Conservation (phyloP, 2,329 filamentous ascomycete genomes). For the Reticulascus tulasneorum region DNA sequence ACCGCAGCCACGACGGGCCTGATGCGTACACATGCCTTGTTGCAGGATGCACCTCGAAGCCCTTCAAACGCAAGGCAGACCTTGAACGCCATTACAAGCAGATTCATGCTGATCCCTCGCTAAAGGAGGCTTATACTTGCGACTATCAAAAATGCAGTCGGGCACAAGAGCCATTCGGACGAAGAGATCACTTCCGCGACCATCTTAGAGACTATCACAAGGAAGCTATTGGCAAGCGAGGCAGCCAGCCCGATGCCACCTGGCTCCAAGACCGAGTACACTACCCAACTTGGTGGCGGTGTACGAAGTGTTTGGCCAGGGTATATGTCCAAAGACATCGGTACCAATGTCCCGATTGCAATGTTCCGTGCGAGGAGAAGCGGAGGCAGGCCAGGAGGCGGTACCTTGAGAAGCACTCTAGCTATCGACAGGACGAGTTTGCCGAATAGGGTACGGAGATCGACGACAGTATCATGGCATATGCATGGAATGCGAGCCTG, state of each 20-base stretch:
- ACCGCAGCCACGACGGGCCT: too few species aligned
- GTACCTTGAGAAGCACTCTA: too few species aligned
- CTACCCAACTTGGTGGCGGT: constrained; percentile 48
- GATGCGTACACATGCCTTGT: constrained; percentile 33
- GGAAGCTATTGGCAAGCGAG: constrained; percentile 50
- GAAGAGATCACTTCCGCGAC: constrained; percentile 54
- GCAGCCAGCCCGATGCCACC: constrained; percentile 26
- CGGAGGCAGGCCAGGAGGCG: constrained; percentile 22
- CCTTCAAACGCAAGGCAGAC: constrained; percentile 51
- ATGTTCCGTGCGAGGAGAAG: constrained; percentile 40
- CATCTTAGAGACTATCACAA: constrained; percentile 53
- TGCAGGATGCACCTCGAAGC: constrained; percentile 37
- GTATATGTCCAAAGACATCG: constrained; percentile 34
- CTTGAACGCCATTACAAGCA: constrained; percentile 50
- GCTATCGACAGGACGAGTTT: too few species aligned
- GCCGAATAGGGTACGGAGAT: too few species aligned
- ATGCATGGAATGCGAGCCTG: too few species aligned
- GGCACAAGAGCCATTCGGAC: constrained; percentile 41
- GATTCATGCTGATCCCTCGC: constrained; percentile 37
- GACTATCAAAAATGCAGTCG: constrained; percentile 49
- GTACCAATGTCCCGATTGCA: constrained; percentile 44
- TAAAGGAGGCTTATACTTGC: constrained; percentile 43
- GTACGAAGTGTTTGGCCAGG: constrained; percentile 46
- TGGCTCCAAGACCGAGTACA: constrained; percentile 37
- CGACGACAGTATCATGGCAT: too few species aligned